These are phyloP conservation scores for Sarcocystis neurona DNA, from an alignment of 169 alveolate species.

Conservation along the genomic window DNA sequence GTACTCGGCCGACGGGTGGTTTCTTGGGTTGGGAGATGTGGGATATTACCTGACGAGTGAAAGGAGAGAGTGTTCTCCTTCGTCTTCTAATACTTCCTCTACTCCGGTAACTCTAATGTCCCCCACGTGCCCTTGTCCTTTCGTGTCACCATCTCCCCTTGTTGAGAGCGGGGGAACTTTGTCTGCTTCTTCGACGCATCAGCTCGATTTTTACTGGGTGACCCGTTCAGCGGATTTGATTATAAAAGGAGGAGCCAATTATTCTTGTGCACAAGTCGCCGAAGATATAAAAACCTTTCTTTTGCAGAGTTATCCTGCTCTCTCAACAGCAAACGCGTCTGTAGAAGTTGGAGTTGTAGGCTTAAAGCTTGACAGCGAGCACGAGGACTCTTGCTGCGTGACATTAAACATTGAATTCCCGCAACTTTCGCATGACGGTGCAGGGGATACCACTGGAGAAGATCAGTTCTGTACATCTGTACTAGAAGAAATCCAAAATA, in stretches of 20 bases:
- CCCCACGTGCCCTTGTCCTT: no score
- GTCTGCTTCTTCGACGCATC: background rate
- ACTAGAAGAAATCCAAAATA: background rate
- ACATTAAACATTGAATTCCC: constrained; percentile 31
- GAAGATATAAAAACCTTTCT: constrained; percentile 38
- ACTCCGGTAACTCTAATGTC: no score
- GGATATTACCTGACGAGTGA: constrained; percentile 37
- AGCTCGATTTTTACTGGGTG: constrained; percentile 68
- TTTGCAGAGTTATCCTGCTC: background rate
- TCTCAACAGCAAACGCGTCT: background rate
- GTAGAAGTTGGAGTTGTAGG: constrained; percentile 23
- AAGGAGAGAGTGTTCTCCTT: no score
- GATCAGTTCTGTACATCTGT: background rate
- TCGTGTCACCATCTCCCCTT: no score
- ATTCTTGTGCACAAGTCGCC: constrained; percentile 66
- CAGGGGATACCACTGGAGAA: background rate
- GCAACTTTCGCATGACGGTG: background rate
- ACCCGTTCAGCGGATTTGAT: constrained; percentile 62
- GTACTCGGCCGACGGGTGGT: constrained; percentile 49
- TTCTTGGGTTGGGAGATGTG: constrained; percentile 50
- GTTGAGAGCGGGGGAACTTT: background rate
- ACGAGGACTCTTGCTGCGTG: constrained; percentile 58
- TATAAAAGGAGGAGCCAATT: constrained; percentile 73
- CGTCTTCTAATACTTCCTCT: no score
- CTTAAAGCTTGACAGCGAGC: constrained; percentile 38